These are phyloP conservation scores for Zea mays DNA, from an alignment of 176 grass and related monocot species.

Conservation along the genomic window DNA sequence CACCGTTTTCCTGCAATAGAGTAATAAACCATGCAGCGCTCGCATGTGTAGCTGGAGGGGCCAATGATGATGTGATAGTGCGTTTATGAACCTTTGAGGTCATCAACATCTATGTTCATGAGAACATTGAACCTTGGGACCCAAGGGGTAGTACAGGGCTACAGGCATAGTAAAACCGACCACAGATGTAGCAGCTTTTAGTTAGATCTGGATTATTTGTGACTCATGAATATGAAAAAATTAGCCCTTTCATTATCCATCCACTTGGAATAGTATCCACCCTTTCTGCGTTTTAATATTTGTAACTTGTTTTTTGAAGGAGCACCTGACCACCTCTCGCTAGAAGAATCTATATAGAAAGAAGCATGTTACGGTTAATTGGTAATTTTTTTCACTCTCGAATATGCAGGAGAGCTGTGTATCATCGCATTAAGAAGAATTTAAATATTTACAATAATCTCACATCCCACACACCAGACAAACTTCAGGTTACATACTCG, in stretches of 20 bases:
- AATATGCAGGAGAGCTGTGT: background rate
- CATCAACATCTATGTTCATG: too few species aligned
- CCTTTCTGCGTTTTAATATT: background rate
- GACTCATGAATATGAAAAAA: background rate
- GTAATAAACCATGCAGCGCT: background rate
- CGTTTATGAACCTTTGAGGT: too few species aligned
- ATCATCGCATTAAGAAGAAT: background rate
- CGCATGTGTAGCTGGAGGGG: background rate
- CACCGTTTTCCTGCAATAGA: background rate
- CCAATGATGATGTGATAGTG: background rate
- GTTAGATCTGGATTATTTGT: background rate
- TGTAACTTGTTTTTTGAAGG: background rate
- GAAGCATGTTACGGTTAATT: background rate
- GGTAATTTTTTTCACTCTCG: background rate
- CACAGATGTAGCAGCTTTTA: background rate
- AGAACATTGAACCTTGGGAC: background rate
- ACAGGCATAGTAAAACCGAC: background rate
- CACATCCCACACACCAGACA: background rate
- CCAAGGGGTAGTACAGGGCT: background rate
- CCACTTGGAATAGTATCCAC: background rate
- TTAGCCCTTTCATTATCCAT: background rate
- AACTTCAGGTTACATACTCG: background rate
- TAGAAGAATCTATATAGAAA: constrained; percentile 2
- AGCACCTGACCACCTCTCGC: background rate
- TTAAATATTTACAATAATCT: background rate